phyloP scores from a whole-genome alignment of 208 protist genomes.

The Trypanosomatidae sp. region DNA sequence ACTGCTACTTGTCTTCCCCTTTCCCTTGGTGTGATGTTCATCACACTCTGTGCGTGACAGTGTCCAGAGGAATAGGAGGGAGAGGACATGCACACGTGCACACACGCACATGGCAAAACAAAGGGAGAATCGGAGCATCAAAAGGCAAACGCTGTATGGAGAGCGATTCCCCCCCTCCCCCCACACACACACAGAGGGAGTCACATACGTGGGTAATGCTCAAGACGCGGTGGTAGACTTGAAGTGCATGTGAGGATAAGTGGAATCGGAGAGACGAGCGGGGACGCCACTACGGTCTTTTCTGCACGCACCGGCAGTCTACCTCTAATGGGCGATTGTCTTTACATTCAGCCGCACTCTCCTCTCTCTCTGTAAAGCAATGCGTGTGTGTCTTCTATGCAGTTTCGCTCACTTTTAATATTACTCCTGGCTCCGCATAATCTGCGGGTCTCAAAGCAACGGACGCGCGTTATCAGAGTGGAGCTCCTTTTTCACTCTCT shows the following conservation, averaged over 20 bases:
- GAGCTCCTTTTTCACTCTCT: background rate
- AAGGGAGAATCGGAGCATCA: background rate
- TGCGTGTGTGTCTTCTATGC: background rate
- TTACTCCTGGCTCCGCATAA: background rate
- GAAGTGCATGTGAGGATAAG: background rate
- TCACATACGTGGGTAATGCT: background rate
- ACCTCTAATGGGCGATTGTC: background rate
- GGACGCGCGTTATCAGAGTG: background rate
- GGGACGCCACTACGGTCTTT: background rate
- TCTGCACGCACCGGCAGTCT: background rate
- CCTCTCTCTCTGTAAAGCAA: background rate
- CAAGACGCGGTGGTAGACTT: background rate
- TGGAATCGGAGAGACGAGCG: background rate
- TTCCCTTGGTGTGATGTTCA: conserved; percentile 1
- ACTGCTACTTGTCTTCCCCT: conserved; percentile 1
- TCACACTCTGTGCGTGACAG: background rate
- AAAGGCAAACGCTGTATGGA: background rate
- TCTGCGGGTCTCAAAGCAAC: background rate
- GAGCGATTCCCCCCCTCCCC: background rate
- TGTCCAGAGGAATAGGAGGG: background rate
- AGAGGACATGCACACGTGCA: background rate
- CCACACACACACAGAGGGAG: background rate
- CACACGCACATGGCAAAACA: background rate
- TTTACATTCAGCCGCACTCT: background rate
- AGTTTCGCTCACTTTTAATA: background rate